phyloP scores from a whole-genome alignment of 805 yeast species.

The Nakazawaea pomicola region DNA sequence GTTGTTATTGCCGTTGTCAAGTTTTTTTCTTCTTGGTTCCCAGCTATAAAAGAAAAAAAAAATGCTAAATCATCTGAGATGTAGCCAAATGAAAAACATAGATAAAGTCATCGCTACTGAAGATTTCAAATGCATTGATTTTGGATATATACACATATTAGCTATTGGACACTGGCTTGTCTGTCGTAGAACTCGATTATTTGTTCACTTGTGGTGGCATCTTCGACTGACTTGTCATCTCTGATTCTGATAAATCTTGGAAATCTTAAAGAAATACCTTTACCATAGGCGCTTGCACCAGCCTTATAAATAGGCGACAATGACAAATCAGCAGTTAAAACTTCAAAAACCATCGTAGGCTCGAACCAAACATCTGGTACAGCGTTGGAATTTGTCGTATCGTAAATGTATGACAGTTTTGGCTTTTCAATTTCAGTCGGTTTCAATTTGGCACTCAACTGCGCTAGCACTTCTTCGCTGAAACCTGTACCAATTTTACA shows the following conservation, averaged over 20 bases:
- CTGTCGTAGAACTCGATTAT: slow-evolving; percentile 77
- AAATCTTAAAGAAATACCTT: slow-evolving; percentile 83
- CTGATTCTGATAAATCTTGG: slow-evolving; percentile 82
- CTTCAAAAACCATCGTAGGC: slow-evolving; percentile 80
- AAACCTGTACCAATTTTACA: slow-evolving; percentile 98
- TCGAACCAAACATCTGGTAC: slow-evolving; percentile 94
- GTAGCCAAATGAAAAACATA: no score
- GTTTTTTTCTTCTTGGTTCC: neutral
- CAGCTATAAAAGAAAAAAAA: neutral
- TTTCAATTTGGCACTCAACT: slow-evolving; percentile 53
- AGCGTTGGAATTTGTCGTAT: slow-evolving; percentile 53
- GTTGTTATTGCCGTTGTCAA: neutral
- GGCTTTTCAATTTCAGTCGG: slow-evolving; percentile 65
- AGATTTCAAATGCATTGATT: no score
- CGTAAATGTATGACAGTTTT: slow-evolving; percentile 63
- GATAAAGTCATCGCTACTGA: neutral
- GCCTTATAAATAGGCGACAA: slow-evolving; percentile 88
- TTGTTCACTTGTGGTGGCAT: slow-evolving; percentile 82
- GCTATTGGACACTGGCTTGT: slow-evolving; percentile 40
- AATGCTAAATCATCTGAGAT: no score
- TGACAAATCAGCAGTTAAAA: slow-evolving; percentile 85
- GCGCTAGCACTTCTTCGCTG: slow-evolving; percentile 73
- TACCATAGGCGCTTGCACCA: slow-evolving; percentile 64
- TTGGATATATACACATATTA: neutral
- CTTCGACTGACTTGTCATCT: slow-evolving; percentile 82